These are phyloP conservation scores for Trichocladium antarcticum DNA, from an alignment of 495 filamentous ascomycete genomes.

Conservation along the genomic window DNA sequence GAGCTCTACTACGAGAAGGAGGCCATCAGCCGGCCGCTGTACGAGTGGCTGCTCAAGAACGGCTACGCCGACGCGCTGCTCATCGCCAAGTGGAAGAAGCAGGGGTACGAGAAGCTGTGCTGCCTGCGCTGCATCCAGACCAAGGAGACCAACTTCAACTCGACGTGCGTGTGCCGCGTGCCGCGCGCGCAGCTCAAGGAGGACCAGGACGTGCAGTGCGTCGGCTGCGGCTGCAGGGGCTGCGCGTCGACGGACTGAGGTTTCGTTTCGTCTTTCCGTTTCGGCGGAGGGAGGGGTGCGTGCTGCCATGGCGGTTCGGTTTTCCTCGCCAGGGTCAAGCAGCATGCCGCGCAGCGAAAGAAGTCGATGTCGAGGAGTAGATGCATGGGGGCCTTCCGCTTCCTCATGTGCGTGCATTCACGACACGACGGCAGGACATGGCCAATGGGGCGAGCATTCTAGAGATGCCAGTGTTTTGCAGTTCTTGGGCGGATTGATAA, in stretches of 20 bases:
- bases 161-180: slow-evolving; percentile 94
- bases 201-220: slow-evolving; percentile 80
- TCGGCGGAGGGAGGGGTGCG: not conserved
- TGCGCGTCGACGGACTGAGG: slow-evolving; percentile 73
- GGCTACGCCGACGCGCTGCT: slow-evolving; percentile 87
- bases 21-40: slow-evolving; percentile 79
- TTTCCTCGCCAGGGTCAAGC: too few relatives aligned
- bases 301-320: not conserved
- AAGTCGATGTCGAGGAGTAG: too few relatives aligned
- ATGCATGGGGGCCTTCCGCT: too few relatives aligned
- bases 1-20: slow-evolving; percentile 98
- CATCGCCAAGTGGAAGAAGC: slow-evolving; percentile 99
- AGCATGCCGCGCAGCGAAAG: too few relatives aligned
- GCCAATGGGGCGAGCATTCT: too few relatives aligned
- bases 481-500: not conserved
- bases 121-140: slow-evolving; percentile 95
- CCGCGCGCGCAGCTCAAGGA: slow-evolving; percentile 87
- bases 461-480: not conserved
- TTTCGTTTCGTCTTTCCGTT: not conserved
- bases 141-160: slow-evolving; percentile 97
- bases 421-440: too few relatives aligned
- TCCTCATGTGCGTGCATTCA: too few relatives aligned
- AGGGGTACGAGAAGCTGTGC: slow-evolving; percentile 97
- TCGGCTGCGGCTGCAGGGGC: slow-evolving; percentile 90
- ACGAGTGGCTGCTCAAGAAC: slow-evolving; percentile 96